Evolutionary conservation across 2,329 filamentous ascomycete genomes (phyloP).

Genomic region (Huntiella moniliformis): DNA sequence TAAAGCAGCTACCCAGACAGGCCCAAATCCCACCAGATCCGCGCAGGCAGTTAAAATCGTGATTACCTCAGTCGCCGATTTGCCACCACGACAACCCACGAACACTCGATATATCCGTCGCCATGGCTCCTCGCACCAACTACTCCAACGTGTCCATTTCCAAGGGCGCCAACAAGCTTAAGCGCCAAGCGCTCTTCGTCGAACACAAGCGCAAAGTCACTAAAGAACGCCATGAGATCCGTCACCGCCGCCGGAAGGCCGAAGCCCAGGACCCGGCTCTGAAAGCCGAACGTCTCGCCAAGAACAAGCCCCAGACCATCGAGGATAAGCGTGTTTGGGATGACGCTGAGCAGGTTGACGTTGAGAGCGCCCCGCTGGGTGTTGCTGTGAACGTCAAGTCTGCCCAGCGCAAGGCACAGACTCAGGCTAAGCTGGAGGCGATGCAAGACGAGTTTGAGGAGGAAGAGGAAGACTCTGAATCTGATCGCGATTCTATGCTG

Average conservation of each 20-base stretch:
- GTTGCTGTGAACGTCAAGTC: conserved; percentile 39
- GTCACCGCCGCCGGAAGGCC: conserved; percentile 63
- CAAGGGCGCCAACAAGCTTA: conserved; percentile 53
- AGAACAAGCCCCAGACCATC: conserved; percentile 63
- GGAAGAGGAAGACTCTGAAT: conserved; percentile 21
- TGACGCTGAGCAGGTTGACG: conserved; percentile 36
- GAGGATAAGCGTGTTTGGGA: conserved; percentile 87
- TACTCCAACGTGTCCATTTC: conserved; percentile 19
- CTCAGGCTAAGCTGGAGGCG: conserved; percentile 30
- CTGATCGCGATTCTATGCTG: conserved; percentile 65
- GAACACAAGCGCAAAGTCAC: conserved; percentile 62
- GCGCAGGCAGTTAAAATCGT: too few species aligned
- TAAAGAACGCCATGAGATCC: conserved; percentile 54
- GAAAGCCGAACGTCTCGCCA: conserved; percentile 50
- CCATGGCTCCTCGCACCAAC: conserved; percentile 8
- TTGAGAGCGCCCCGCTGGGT: conserved; percentile 31
- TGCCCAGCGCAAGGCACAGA: conserved; percentile 34
- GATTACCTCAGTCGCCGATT: too few species aligned
- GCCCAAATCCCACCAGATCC: too few species aligned
- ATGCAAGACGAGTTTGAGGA: conserved; percentile 33
- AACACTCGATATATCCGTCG: not conserved
- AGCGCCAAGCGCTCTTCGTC: conserved; percentile 59
- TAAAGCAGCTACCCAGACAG: too few species aligned
- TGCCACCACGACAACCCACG: not conserved
- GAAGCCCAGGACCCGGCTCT: conserved; percentile 69